Evolutionary conservation across 2,329 filamentous ascomycete species (phyloP), one percentile per base, ranked within the genome.

Genomic region (Alternaria solani): DNA sequence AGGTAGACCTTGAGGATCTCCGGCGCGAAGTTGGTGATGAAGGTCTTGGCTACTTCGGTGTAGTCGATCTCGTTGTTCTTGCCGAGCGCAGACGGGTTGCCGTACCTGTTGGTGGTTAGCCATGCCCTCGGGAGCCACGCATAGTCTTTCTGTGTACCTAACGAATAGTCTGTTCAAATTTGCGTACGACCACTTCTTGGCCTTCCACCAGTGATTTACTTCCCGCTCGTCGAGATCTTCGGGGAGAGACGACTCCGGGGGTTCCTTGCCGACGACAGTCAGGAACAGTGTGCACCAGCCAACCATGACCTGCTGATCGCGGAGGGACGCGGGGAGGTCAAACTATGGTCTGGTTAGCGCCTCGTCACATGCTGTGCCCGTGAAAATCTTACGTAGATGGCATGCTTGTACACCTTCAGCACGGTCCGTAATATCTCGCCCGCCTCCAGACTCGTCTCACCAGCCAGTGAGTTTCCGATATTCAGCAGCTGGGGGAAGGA

Each of bases 101-200:
- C 95, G 74, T 99, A 97, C 80, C 94, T 95, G 44, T n/a, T 26
- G 9, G 8, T 6, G 7, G 51, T 77, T 68, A 72, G 71, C 48
- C 30, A 7, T 7, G n/a, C 38, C 6, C 23, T 77, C 85, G 9
- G 12, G 12, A 38, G 11, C 23, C 20, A 7, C 18, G 16, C 25
- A 32, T 20, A 1, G 7, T 20, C 11, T n/a, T 16, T 2, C 8
- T 36, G 78, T 85, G 63, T 82, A 94, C 91, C 93, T 88, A 69
- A 98, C 94, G 75, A 95, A 99, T 18, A 99, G 87, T 64, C 95
- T 88, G 82, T 99, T 99, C 70, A 99, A 82, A 80, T 98, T 98
- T 74, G 95, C 96, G 80, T 97, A 99, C 14, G 94, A 91, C 95
- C 95, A 98, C 81, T 99, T 99, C 89, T 98, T 98, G 65, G 94